These are phyloP conservation scores for Fagopyrum tataricum DNA, from an alignment of 148 eudicot genomes.

Conservation along the genomic window DNA sequence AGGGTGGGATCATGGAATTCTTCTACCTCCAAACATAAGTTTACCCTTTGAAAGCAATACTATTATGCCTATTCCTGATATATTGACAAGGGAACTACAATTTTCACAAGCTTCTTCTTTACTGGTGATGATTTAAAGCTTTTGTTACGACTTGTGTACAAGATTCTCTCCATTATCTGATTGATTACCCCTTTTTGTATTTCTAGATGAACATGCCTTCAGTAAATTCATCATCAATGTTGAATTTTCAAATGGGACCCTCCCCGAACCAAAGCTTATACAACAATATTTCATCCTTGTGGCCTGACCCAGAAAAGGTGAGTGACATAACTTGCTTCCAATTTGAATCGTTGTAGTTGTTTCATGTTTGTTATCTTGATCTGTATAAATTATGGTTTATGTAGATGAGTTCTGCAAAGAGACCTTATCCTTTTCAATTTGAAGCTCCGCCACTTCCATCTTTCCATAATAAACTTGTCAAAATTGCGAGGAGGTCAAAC, in stretches of 20 bases:
- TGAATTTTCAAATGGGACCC: slow-evolving; percentile 61
- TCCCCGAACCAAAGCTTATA: slow-evolving; percentile 73
- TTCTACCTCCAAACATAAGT: not conserved
- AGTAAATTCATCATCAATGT: slow-evolving; percentile 28
- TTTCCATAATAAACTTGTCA: not conserved
- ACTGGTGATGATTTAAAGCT: slow-evolving; percentile 41
- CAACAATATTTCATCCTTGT: slow-evolving; percentile 27
- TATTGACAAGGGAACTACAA: slow-evolving; percentile 30
- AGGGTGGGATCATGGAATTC: slow-evolving; percentile 22
- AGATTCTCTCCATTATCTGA: not conserved
- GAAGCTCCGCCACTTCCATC: not conserved
- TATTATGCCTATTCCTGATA: slow-evolving; percentile 23
- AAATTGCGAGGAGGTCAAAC: not conserved
- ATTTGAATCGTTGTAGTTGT: no score
- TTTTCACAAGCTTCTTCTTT: slow-evolving; percentile 33
- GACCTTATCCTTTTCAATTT: not conserved
- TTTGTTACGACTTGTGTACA: no score
- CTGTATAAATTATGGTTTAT: no score
- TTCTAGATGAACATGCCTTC: slow-evolving; percentile 41
- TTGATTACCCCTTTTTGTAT: not conserved
- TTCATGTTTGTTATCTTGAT: no score
- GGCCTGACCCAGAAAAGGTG: slow-evolving; percentile 27
- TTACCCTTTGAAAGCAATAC: slow-evolving; percentile 18
- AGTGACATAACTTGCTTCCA: not conserved
- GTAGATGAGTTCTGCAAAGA: not conserved